Evolutionary conservation across 2,329 filamentous ascomycete species (phyloP), one percentile per base, ranked within the genome.

Genomic region (Aspergillus glaucus): DNA sequence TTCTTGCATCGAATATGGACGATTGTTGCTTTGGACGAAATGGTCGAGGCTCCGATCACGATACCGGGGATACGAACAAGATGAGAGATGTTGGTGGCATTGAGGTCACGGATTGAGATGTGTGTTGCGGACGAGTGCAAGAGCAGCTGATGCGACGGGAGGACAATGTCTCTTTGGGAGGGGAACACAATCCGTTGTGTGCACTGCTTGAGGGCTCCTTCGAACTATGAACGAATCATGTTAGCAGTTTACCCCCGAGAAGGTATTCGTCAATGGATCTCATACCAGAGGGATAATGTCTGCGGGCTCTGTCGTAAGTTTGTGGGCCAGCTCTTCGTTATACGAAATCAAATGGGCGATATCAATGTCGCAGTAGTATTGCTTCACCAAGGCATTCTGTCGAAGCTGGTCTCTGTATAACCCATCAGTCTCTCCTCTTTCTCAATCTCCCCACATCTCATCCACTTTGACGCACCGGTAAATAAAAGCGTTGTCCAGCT

Each of bases 41-140:
- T 86, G 15, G 95, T 95, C 1, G 92, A 96, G 43, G 93, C 93
- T 43, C 93, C 92, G 56, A 98, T 98, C 51, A 98, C 89, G 56
- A 98, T 98, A 45, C 93, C 94, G 1, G 93, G 93, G 49, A 98
- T 95, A 49, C 92, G 84, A 36, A 98, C 92, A n/a, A 98, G 85
- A 59, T 90, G 85, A 4, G 92, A 90, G 58, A 98, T 94, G 55
- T 89, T 92, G 54, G 87, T 86, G 7, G 93, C 94, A 61, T 94
- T 93, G 36, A 98, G 80, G 58, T 96, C 90, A 56, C 93, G 87
- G 60, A 98, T 97, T 0, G 92, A 93, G 26, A 91, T 89, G 67
- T 94, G 85, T 46, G 92, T 86, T 55, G 90, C 90, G 50, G 85
- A 88, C 45, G 93, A 97, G 71, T 97, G 91, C 44, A 98, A 82